Percentiles rank a stretch among this genome's conserved stretches.
These are phyloP conservation scores for Sanchytrium tribonematis DNA, from an alignment of 371 early-diverging fungal species.

Conservation along the genomic window DNA sequence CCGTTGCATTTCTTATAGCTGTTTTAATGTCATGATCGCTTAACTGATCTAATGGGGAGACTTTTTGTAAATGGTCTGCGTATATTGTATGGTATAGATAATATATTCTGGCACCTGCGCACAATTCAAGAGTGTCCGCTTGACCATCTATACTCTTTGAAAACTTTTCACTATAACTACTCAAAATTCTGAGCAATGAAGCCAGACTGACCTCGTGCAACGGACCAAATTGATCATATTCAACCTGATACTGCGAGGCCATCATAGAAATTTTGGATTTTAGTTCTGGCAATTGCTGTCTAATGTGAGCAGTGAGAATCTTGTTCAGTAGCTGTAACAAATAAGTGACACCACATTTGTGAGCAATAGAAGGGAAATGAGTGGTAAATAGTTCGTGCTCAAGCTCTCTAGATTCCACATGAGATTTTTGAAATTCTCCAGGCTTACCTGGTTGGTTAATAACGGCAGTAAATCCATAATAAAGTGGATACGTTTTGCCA, in stretches of 20 bases:
- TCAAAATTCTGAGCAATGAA: constrained; percentile 38
- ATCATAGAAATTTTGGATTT: constrained; percentile 43
- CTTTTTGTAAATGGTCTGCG: constrained; percentile 39
- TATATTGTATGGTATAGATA: constrained; percentile 63
- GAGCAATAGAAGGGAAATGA: background rate
- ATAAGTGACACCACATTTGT: background rate
- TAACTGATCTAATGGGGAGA: constrained; percentile 31
- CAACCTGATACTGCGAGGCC: constrained; percentile 47
- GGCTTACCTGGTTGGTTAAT: background rate
- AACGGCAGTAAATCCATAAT: background rate
- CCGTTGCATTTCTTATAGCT: constrained; percentile 64
- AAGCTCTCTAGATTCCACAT: background rate
- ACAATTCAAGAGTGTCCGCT: constrained; percentile 6
- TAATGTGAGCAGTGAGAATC: constrained; percentile 46
- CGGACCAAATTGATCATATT: constrained; percentile 40
- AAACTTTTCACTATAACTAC: constrained; percentile 48
- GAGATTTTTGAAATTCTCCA: background rate
- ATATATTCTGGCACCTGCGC: constrained; percentile 64
- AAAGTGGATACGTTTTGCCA: background rate
- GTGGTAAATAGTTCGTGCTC: background rate
- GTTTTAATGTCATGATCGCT: constrained; percentile 52
- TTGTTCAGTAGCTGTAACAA: constrained; percentile 4
- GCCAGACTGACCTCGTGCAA: constrained; percentile 18
- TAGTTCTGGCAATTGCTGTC: constrained; percentile 46
- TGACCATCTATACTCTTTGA: constrained; percentile 41